Conservation (phyloP, 164 flowering plant genomes). For the Berberis thunbergii region DNA sequence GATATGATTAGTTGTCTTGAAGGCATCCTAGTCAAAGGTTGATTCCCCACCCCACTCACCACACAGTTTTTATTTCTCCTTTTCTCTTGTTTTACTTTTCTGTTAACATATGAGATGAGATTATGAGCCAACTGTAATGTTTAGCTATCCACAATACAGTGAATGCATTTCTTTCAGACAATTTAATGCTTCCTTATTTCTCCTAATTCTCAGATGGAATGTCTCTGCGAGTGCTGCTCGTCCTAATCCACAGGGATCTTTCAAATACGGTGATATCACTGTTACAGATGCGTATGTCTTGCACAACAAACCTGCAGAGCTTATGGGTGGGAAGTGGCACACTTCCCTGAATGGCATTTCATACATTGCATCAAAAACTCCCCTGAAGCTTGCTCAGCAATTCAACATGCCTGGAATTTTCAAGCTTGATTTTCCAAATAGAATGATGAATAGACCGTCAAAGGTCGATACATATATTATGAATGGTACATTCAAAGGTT, state of each 20-base stretch:
- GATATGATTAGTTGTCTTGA: too few relatives aligned
- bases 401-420: conserved; percentile 65
- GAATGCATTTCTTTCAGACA: too few relatives aligned
- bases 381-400: conserved; percentile 74
- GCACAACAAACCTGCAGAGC: conserved; percentile 64
- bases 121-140: too few relatives aligned
- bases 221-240: conserved; percentile 97
- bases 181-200: too few relatives aligned
- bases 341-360: conserved; percentile 83
- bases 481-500: conserved; percentile 78
- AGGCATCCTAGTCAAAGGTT: too few relatives aligned
- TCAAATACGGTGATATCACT: conserved; percentile 73
- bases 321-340: conserved; percentile 63
- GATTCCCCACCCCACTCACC: too few relatives aligned
- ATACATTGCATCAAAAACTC: conserved; percentile 69
- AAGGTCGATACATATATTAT: conserved; percentile 79
- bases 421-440: conserved; percentile 84
- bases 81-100: too few relatives aligned
- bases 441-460: conserved; percentile 67
- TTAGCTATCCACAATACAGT: too few relatives aligned
- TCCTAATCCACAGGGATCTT: conserved; percentile 96
- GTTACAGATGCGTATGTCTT: conserved; percentile 81
- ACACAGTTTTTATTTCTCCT: too few relatives aligned
- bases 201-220: conserved; percentile 55
- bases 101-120: too few relatives aligned